Conservation (phyloP, 2,329 filamentous ascomycete genomes). For the Hymenoscyphus salicellus region DNA sequence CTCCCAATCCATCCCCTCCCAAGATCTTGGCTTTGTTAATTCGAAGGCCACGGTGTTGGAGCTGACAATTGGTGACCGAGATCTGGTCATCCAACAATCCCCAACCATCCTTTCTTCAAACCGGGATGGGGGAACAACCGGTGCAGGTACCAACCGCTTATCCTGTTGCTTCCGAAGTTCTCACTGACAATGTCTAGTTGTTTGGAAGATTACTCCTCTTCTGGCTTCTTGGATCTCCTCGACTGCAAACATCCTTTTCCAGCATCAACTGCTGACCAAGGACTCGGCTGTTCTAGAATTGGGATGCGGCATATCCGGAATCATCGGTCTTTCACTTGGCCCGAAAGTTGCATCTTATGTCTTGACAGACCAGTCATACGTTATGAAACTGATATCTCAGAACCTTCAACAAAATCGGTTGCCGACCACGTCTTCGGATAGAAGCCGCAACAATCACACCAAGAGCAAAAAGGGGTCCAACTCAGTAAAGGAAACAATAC, state of each 20-base stretch:
- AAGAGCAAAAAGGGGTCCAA: slow-evolving; percentile 25
- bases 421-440: slow-evolving; percentile 12
- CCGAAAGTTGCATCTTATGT: slow-evolving; percentile 61
- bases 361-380: slow-evolving; percentile 86
- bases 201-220: slow-evolving; percentile 87
- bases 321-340: slow-evolving; percentile 69
- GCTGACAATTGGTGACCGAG: slow-evolving; percentile 63
- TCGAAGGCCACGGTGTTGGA: slow-evolving; percentile 63
- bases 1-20: slow-evolving; percentile 68
- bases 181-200: slow-evolving; percentile 49
- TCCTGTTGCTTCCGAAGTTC: background rate
- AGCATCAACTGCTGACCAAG: slow-evolving; percentile 48
- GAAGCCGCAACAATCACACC: slow-evolving; percentile 24
- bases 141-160: slow-evolving; percentile 51
- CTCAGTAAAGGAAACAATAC: background rate
- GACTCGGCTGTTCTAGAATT: slow-evolving; percentile 71
- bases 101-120: slow-evolving; percentile 76
- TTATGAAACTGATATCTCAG: slow-evolving; percentile 69
- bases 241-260: slow-evolving; percentile 61
- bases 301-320: slow-evolving; percentile 80
- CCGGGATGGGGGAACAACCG: slow-evolving; percentile 69
- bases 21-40: slow-evolving; percentile 83
- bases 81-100: slow-evolving; percentile 78
- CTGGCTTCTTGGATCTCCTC: slow-evolving; percentile 77
- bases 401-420: slow-evolving; percentile 56